Evolutionary conservation across 768 basidiomycete species (phyloP).

Genomic region (Leucogyrophana mollusca): DNA sequence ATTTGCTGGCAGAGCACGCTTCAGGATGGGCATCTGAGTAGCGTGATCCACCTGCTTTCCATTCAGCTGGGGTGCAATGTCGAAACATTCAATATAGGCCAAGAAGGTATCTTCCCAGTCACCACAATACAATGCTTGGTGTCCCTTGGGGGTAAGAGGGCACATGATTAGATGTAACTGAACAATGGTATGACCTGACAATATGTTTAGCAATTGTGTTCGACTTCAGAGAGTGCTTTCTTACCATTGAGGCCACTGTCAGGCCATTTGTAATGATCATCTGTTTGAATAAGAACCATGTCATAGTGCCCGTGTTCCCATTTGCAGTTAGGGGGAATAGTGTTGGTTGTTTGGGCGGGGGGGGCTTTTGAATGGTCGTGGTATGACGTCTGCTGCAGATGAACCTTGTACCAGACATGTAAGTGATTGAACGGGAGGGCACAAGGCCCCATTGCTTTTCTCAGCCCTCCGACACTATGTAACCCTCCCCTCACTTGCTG

Average conservation of each 20-base stretch:
- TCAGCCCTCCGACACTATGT: background rate
- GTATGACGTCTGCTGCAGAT: conserved; percentile 21
- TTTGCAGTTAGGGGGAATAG: conserved; percentile 13
- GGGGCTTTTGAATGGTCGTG: conserved; percentile 14
- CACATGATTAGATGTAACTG: conserved; percentile 15
- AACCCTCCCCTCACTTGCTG: background rate
- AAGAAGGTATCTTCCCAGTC: conserved; percentile 11
- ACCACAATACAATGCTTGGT: too few species aligned
- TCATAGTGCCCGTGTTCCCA: conserved; percentile 21
- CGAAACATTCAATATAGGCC: conserved; percentile 23
- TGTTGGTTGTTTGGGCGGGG: conserved; percentile 17
- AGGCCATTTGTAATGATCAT: conserved; percentile 16
- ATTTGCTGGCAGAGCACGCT: conserved; percentile 11
- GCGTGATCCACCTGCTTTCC: conserved; percentile 9
- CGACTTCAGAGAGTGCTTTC: background rate
- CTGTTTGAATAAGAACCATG: conserved; percentile 15
- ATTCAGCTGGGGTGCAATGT: conserved; percentile 16
- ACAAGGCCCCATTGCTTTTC: background rate
- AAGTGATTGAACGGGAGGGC: conserved; percentile 24
- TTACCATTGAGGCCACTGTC: conserved; percentile 8
- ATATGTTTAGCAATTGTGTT: background rate
- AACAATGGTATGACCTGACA: conserved; percentile 11
- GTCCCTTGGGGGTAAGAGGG: conserved; percentile 1
- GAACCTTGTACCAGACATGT: conserved; percentile 25
- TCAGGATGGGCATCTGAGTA: conserved; percentile 21